phyloP scores from a whole-genome alignment of 495 filamentous ascomycete species.

The Pyrenula massariospora region DNA sequence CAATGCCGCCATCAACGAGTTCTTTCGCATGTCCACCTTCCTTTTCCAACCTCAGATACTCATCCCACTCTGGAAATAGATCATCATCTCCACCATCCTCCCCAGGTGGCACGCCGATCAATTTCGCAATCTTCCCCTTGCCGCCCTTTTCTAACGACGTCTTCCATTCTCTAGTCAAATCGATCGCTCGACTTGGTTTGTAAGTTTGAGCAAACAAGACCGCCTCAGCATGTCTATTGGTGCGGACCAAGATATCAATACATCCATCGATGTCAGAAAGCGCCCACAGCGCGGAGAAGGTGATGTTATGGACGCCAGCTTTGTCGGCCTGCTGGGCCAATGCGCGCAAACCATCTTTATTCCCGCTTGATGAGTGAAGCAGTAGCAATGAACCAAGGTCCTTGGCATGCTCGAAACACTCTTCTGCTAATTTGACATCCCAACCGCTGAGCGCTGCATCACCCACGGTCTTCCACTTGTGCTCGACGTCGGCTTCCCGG shows the following conservation, averaged over 20 bases:
- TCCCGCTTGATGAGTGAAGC: conserved; percentile 69
- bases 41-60: conserved; percentile 71
- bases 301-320: conserved; percentile 76
- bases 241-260: conserved; percentile 66
- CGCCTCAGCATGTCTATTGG: conserved; percentile 69
- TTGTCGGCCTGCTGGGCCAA: conserved; percentile 64
- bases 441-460: conserved; percentile 80
- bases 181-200: conserved; percentile 63
- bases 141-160: conserved; percentile 61
- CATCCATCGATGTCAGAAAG: conserved; percentile 73
- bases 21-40: conserved; percentile 31
- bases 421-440: conserved; percentile 78
- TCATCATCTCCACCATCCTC: conserved; percentile 64
- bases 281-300: conserved; percentile 84
- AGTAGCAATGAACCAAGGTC: conserved; percentile 84
- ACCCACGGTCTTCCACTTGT: conserved; percentile 95
- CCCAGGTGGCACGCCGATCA: conserved; percentile 67
- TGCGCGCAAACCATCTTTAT: conserved; percentile 57
- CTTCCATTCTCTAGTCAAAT: conserved; percentile 71
- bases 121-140: conserved; percentile 70
- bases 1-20: not conserved
- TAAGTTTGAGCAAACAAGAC: conserved; percentile 91
- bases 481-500: conserved; percentile 70
- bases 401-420: conserved; percentile 83
- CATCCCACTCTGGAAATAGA: conserved; percentile 91